Percentiles rank a stretch among this genome's conserved stretches.
phyloP scores from a whole-genome alignment of 192 early-diverging fungal species.

The Anaeromyces robustus region DNA sequence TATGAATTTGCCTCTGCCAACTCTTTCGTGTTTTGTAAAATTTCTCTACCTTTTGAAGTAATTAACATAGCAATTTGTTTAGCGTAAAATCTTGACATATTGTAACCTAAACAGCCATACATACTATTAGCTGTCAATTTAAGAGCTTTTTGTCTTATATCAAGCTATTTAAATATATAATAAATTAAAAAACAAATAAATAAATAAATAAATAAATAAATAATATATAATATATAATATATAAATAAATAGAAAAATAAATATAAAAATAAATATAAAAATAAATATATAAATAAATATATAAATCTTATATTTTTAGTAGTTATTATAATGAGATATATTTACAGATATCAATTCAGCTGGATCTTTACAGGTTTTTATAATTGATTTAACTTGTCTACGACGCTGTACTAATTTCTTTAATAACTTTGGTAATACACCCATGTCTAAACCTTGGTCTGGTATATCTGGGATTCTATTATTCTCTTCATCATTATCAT shows the following conservation, averaged over 20 bases:
- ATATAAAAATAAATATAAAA: no score
- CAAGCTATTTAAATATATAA: constrained; percentile 37
- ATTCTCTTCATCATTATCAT: constrained; percentile 13
- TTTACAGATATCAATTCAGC: neutral
- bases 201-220: no score
- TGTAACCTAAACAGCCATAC: constrained; percentile 95
- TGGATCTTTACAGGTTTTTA: constrained; percentile 51
- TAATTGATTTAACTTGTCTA: constrained; percentile 69
- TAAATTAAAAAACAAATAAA: no score
- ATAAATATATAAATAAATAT: neutral
- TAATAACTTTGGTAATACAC: constrained; percentile 76
- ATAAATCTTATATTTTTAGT: neutral
- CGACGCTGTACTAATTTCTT: constrained; percentile 79
- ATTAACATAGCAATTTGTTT: constrained; percentile 96
- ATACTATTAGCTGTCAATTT: constrained; percentile 97
- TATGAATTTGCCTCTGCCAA: constrained; percentile 39
- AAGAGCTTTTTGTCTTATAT: constrained; percentile 85
- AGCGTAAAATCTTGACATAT: constrained; percentile 85
- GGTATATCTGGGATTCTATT: constrained; percentile 68
- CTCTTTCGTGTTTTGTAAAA: constrained; percentile 81
- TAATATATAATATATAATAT: no score
- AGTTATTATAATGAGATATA: neutral
- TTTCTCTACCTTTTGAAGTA: constrained; percentile 86
- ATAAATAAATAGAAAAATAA: no score
- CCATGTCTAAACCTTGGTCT: constrained; percentile 38